Evolutionary conservation across 768 basidiomycete species (phyloP).

Genomic region (Floccularia luteovirens): DNA sequence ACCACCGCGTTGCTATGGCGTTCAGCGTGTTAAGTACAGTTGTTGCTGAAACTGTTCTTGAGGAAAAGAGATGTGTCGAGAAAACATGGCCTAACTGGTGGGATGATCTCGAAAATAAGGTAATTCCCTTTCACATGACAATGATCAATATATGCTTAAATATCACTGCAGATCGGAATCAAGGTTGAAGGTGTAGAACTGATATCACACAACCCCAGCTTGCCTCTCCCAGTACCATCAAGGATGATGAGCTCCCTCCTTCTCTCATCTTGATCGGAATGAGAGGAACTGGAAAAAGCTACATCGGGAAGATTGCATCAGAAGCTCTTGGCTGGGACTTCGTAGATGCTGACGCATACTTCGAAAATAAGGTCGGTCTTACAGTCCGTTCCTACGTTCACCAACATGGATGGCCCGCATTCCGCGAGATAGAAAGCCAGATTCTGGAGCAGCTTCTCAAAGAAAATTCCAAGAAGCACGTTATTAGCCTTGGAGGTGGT

Average conservation of each 20-base stretch:
- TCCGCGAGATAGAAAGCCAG: slow-evolving; percentile 73
- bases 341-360: slow-evolving; percentile 81
- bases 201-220: slow-evolving; percentile 25
- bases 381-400: slow-evolving; percentile 72
- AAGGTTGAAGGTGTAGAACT: slow-evolving; percentile 83
- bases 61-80: slow-evolving; percentile 96
- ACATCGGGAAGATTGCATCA: slow-evolving; percentile 76
- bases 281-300: slow-evolving; percentile 95
- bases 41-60: slow-evolving; percentile 68
- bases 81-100: slow-evolving; percentile 99
- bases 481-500: slow-evolving; percentile 91
- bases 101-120: slow-evolving; percentile 97
- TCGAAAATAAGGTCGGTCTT: slow-evolving; percentile 54
- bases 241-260: slow-evolving; percentile 26
- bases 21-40: slow-evolving; percentile 84
- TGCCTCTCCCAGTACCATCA: slow-evolving; percentile 34
- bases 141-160: slow-evolving; percentile 1
- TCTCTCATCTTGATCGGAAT: slow-evolving; percentile 86
- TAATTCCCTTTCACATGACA: slow-evolving; percentile 17
- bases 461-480: slow-evolving; percentile 47
- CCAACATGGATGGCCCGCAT: slow-evolving; percentile 82
- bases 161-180: slow-evolving; percentile 67
- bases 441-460: slow-evolving; percentile 64
- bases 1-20: slow-evolving; percentile 98
- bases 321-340: slow-evolving; percentile 59